These are phyloP conservation scores for Oidiodendron maius DNA, from an alignment of 495 filamentous ascomycete genomes.

Conservation along the genomic window DNA sequence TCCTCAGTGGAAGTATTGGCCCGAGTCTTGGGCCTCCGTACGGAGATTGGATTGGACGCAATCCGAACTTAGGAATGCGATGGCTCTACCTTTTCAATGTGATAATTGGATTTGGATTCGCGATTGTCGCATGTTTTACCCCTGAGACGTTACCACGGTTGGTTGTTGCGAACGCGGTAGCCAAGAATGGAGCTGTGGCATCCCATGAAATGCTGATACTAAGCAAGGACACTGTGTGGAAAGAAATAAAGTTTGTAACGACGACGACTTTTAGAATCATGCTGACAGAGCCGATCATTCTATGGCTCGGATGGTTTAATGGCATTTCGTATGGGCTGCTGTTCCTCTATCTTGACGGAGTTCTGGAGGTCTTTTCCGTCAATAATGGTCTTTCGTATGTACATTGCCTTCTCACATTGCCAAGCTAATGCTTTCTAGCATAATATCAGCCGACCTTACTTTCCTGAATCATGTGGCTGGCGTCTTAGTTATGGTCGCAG, in stretches of 20 bases:
- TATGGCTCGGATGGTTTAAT: conserved; percentile 30
- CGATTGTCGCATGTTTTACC: conserved; percentile 26
- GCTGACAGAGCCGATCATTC: conserved; percentile 32
- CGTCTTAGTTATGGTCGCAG: conserved; percentile 30
- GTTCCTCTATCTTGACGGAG: conserved; percentile 32
- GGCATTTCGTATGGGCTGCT: conserved; percentile 31
- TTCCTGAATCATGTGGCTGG: conserved; percentile 34
- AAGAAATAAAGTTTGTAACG: conserved; percentile 30
- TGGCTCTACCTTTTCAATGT: conserved; percentile 35
- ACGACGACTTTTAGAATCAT: conserved; percentile 34
- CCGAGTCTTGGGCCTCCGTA: conserved; percentile 30
- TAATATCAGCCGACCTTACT: conserved; percentile 30
- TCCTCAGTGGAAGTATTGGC: conserved; percentile 29
- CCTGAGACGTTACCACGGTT: conserved; percentile 31
- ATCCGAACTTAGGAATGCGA: conserved; percentile 25
- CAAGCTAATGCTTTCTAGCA: conserved; percentile 16
- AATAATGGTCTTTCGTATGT: conserved; percentile 33
- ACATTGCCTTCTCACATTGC: not conserved
- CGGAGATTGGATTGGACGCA: conserved; percentile 28
- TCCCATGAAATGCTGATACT: conserved; percentile 17
- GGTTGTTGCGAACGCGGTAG: conserved; percentile 25
- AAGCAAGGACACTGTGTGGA: conserved; percentile 24
- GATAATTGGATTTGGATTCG: conserved; percentile 26
- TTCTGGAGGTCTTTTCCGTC: conserved; percentile 31
- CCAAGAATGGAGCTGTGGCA: conserved; percentile 18